Evolutionary conservation across 495 filamentous ascomycete species (phyloP).

Genomic region (Friedmanniomyces endolithicus): DNA sequence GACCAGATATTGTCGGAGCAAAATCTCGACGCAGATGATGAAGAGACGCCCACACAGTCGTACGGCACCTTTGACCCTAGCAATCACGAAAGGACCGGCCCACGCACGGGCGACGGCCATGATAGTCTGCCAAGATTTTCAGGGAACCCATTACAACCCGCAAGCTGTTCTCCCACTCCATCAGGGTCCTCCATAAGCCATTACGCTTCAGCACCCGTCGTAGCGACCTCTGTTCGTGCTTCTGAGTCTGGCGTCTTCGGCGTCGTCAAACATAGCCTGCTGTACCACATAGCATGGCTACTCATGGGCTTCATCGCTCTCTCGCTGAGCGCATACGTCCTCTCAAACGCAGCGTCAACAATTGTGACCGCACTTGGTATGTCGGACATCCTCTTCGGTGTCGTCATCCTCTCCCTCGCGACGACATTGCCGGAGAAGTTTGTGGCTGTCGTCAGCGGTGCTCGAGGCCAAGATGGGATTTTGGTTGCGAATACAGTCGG

Average conservation of each 20-base stretch:
- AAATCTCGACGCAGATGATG: not conserved
- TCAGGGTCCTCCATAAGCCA: not conserved
- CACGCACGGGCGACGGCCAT: not conserved
- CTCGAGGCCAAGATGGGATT: constrained; percentile 37
- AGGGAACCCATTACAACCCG: not conserved
- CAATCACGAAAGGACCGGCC: not conserved
- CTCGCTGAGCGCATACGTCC: constrained; percentile 32
- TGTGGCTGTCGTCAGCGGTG: constrained; percentile 36
- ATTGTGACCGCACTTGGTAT: constrained; percentile 35
- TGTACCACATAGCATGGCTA: constrained; percentile 35
- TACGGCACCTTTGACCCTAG: not conserved
- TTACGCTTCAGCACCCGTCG: not conserved
- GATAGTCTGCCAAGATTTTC: not conserved
- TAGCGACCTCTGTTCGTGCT: not conserved
- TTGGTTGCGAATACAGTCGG: constrained; percentile 43
- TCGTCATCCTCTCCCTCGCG: constrained; percentile 43
- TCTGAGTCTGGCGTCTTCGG: not conserved
- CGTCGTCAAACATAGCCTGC: constrained; percentile 6
- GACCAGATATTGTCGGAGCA: not conserved
- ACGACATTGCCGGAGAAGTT: constrained; percentile 48
- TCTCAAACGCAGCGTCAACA: constrained; percentile 35
- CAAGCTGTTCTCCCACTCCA: not conserved
- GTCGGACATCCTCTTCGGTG: constrained; percentile 39
- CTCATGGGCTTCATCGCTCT: constrained; percentile 38
- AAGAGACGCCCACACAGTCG: not conserved